A percentile compares a stretch with the other conserved stretches of the same genome.
Evolutionary conservation across 768 basidiomycete species (phyloP).

Genomic region (Aureoboletus auriporus): DNA sequence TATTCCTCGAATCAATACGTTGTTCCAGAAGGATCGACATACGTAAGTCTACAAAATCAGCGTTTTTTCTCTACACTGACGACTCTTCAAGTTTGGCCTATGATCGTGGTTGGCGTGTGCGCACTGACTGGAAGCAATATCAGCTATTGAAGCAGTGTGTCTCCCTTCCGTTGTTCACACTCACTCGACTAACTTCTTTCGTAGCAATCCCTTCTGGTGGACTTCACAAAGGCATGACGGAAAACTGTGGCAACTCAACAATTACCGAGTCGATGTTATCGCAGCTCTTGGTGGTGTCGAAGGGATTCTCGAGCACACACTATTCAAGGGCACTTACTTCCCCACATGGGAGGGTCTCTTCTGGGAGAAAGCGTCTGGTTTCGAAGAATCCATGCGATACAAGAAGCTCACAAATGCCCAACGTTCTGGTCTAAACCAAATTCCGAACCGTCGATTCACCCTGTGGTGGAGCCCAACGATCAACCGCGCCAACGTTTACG

Average conservation of each 20-base stretch:
- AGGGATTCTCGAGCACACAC: constrained; percentile 92
- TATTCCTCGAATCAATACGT: constrained; percentile 96
- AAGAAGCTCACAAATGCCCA: constrained; percentile 98
- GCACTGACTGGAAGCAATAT: constrained; percentile 98
- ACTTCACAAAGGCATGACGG: constrained; percentile 96
- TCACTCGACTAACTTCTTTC: constrained; percentile 11
- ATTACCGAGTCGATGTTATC: constrained; percentile 98
- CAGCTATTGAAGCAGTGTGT: constrained; percentile 86
- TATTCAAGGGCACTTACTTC: constrained; percentile 98
- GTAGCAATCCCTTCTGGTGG: constrained; percentile 98
- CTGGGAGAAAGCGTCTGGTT: constrained; percentile 98
- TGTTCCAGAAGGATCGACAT: constrained; percentile 98
- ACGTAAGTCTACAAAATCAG: constrained; percentile 47
- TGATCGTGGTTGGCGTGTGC: constrained; percentile 98
- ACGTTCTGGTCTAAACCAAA: constrained; percentile 95
- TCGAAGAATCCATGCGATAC: constrained; percentile 95
- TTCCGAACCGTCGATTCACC: constrained; percentile 98
- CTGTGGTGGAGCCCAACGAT: constrained; percentile 99
- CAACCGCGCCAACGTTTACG: constrained; percentile 98
- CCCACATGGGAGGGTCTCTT: constrained; percentile 98
- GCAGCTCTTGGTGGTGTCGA: constrained; percentile 97
- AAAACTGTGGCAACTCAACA: constrained; percentile 95
- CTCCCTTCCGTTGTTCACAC: neutral
- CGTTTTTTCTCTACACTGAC: neutral
- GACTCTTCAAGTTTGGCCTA: constrained; percentile 68